Evolutionary conservation across 1,139 yeast genomes (phyloP).

Genomic region (Casaregolazyma suthepensis): DNA sequence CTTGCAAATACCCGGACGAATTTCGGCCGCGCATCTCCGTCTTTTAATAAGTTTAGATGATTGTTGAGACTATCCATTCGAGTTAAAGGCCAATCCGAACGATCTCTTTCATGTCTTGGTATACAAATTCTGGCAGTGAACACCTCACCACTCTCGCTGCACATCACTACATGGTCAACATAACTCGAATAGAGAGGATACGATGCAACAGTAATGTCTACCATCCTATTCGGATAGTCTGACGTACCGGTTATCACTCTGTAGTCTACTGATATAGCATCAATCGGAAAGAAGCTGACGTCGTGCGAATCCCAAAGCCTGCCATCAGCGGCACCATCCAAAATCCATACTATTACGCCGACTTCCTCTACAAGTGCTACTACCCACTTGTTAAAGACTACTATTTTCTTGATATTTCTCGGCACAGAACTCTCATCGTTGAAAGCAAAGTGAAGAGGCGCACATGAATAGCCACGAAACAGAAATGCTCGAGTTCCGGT

Average conservation of each 20-base stretch:
- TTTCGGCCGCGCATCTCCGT: background rate
- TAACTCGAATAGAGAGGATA: background rate
- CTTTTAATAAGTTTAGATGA: background rate
- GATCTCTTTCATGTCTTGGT: too few species aligned
- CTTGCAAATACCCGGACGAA: background rate
- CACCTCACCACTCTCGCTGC: background rate
- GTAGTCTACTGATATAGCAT: background rate
- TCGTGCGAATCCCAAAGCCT: background rate
- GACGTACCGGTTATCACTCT: background rate
- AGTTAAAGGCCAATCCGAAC: too few species aligned
- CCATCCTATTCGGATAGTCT: background rate
- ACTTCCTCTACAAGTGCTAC: background rate
- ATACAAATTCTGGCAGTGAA: too few species aligned
- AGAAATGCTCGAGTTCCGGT: background rate
- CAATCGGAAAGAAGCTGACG: background rate
- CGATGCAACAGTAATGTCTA: background rate
- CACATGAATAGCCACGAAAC: background rate
- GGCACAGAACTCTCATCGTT: background rate
- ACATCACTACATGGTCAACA: background rate
- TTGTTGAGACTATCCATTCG: background rate
- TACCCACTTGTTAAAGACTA: background rate
- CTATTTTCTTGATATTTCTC: background rate
- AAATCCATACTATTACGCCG: background rate
- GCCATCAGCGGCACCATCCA: background rate
- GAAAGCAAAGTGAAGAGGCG: background rate